phyloP scores from a whole-genome alignment of 345 rosid genomes.

The Eucalyptus melliodora region DNA sequence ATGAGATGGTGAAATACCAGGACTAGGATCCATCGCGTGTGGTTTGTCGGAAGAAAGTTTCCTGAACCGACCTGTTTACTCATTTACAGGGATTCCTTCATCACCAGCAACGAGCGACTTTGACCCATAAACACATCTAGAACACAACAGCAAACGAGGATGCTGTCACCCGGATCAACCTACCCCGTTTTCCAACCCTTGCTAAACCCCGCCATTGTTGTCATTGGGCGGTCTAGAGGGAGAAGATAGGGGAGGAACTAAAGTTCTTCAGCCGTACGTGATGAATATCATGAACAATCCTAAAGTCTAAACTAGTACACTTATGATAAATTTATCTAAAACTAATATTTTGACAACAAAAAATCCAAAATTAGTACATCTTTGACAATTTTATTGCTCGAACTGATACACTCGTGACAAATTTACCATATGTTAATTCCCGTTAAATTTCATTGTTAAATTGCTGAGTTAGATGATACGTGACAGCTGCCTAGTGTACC shows the following conservation, averaged over 20 bases:
- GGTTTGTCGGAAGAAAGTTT: not conserved
- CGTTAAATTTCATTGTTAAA: too few species aligned
- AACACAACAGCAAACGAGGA: not conserved
- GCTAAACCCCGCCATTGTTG: not conserved
- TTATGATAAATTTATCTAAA: rapidly evolving
- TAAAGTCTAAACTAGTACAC: too few species aligned
- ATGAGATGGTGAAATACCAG: not conserved
- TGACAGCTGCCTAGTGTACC: rapidly evolving
- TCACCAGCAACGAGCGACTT: not conserved
- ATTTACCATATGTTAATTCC: too few species aligned
- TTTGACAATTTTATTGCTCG: too few species aligned
- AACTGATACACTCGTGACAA: too few species aligned
- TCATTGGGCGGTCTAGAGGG: not conserved
- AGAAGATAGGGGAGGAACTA: not conserved
- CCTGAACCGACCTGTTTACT: not conserved
- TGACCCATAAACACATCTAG: not conserved
- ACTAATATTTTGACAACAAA: too few species aligned
- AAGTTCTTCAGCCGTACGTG: not conserved
- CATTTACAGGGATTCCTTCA: not conserved
- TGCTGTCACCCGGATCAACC: not conserved
- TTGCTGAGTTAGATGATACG: rapidly evolving
- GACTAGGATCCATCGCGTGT: not conserved
- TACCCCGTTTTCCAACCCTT: not conserved
- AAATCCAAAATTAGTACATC: too few species aligned
- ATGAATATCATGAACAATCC: too few species aligned